A percentile compares a stretch with the other conserved stretches of the same genome.
Evolutionary conservation across 768 basidiomycete genomes (phyloP).

Genomic region (Boletales sp.): DNA sequence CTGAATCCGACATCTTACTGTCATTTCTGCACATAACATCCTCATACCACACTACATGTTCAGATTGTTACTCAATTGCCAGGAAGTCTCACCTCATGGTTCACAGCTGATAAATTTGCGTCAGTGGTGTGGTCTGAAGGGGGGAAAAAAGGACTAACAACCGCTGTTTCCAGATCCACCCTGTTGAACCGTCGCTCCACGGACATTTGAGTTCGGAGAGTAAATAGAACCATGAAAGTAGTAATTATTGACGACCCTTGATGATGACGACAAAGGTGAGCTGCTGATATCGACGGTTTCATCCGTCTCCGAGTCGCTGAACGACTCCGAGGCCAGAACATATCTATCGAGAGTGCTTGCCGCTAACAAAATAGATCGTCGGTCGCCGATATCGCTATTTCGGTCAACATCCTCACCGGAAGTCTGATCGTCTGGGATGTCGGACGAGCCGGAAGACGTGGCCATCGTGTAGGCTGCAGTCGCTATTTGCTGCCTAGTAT

Average conservation of each 20-base stretch:
- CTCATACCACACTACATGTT: no score
- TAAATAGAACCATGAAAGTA: not conserved
- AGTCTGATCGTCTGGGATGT: not conserved
- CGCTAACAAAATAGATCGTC: not conserved
- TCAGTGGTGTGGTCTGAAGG: not conserved
- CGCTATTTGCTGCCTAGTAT: not conserved
- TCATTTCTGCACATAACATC: no score
- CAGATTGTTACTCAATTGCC: no score
- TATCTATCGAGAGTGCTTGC: not conserved
- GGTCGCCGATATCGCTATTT: not conserved
- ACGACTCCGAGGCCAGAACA: not conserved
- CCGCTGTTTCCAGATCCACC: slow-evolving; percentile 6
- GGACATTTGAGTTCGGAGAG: not conserved
- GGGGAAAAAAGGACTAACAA: not conserved
- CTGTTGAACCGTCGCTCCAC: not conserved
- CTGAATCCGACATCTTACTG: no score
- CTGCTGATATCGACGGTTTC: no score
- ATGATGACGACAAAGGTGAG: not conserved
- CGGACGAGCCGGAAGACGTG: not conserved
- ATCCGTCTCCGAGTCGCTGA: not conserved
- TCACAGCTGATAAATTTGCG: not conserved
- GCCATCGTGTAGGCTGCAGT: slow-evolving; percentile 1
- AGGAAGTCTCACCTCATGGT: not conserved
- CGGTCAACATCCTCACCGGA: slow-evolving; percentile 1
- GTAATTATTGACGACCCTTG: not conserved